Conservation (phyloP, 768 basidiomycete species). For the Mycena latifolia region DNA sequence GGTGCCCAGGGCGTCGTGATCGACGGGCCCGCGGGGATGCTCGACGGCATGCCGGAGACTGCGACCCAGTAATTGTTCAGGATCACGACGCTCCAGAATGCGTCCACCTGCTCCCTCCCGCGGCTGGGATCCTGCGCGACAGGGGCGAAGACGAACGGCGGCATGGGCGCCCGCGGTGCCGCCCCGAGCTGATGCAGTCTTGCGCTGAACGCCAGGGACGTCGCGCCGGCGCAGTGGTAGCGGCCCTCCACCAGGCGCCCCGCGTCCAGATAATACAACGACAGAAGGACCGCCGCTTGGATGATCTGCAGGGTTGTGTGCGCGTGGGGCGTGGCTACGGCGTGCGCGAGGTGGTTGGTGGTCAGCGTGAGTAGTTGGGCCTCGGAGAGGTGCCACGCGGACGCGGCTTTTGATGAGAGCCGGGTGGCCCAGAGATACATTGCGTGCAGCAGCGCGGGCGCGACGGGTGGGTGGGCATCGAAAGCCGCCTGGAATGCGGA, state of each 20-base stretch:
- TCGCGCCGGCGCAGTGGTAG: constrained; percentile 19
- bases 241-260: constrained; percentile 8
- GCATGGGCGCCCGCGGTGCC: not conserved
- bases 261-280: constrained; percentile 29
- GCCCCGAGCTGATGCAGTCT: constrained; percentile 22
- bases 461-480: not conserved
- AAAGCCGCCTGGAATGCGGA: not conserved
- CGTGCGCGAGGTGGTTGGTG: not conserved
- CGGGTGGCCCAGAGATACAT: constrained; percentile 30
- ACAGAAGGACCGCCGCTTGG: constrained; percentile 23
- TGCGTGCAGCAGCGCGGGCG: not conserved
- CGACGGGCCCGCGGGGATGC: constrained; percentile 11
- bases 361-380: constrained; percentile 4
- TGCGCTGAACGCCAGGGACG: constrained; percentile 22
- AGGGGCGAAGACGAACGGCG: not conserved
- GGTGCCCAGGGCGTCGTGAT: constrained; percentile 25
- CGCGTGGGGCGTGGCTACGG: not conserved
- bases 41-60: constrained; percentile 12
- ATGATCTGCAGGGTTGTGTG: constrained; percentile 6
- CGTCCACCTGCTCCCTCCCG: constrained; percentile 9
- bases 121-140: not conserved
- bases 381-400: not conserved
- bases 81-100: constrained; percentile 29
- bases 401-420: not conserved
- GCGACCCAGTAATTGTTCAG: constrained; percentile 31